These are phyloP conservation scores for Opeltia flavorubescens DNA, from an alignment of 495 filamentous ascomycete species.

Conservation along the genomic window DNA sequence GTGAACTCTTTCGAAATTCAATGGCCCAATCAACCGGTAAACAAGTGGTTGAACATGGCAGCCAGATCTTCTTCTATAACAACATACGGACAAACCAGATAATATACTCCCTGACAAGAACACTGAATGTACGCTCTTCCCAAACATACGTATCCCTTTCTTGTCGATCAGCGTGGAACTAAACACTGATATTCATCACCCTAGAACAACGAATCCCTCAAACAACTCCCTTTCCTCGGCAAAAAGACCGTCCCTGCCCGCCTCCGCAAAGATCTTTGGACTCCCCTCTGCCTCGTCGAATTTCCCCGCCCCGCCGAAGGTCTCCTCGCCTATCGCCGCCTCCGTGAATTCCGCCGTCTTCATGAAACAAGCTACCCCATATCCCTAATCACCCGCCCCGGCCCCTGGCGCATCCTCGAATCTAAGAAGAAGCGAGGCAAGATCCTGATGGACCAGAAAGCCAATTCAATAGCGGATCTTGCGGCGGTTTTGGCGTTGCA, in stretches of 20 bases:
- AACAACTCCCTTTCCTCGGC: conserved; percentile 75
- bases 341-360: conserved; percentile 65
- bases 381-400: conserved; percentile 35
- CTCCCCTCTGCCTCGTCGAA: conserved; percentile 59
- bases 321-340: conserved; percentile 57
- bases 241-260: conserved; percentile 71
- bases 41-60: conserved; percentile 35
- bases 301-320: conserved; percentile 55
- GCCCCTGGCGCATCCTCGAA: conserved; percentile 31
- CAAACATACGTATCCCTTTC: not conserved
- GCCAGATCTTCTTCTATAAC: conserved; percentile 69
- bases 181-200: not conserved
- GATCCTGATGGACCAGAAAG: conserved; percentile 71
- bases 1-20: too few relatives aligned
- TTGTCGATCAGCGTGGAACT: not conserved
- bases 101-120: conserved; percentile 60
- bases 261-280: conserved; percentile 85
- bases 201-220: conserved; percentile 51
- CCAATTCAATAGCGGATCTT: conserved; percentile 77
- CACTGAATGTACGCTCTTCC: conserved; percentile 45
- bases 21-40: conserved; percentile 2
- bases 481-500: conserved; percentile 49
- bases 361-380: conserved; percentile 51
- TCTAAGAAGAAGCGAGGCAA: conserved; percentile 43
- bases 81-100: conserved; percentile 72